These are phyloP conservation scores for Carex littledalei DNA, from an alignment of 176 grass and related monocot genomes.

Conservation along the genomic window DNA sequence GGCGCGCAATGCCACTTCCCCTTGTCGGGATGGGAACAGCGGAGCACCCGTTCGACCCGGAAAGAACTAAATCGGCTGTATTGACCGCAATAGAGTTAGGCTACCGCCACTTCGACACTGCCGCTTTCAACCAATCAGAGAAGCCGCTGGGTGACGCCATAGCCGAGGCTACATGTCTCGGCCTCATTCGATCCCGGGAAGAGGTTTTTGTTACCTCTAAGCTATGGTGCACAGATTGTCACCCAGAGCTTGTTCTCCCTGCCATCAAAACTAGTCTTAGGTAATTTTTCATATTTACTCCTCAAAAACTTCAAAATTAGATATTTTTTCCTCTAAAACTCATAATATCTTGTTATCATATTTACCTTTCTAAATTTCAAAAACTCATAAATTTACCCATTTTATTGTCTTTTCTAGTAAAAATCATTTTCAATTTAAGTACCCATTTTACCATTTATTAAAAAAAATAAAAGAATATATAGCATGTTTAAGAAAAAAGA, in stretches of 20 bases:
- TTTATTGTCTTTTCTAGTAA: too few relatives aligned
- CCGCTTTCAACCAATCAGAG: conserved; percentile 20
- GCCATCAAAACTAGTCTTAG: background rate
- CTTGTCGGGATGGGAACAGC: background rate
- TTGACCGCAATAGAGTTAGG: conserved; percentile 14
- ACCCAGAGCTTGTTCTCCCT: conserved; percentile 15
- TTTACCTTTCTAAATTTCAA: too few relatives aligned
- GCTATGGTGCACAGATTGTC: conserved; percentile 22
- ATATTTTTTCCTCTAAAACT: too few relatives aligned
- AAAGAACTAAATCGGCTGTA: background rate
- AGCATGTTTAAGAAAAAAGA: too few relatives aligned
- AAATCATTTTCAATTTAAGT: too few relatives aligned
- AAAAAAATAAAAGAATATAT: too few relatives aligned
- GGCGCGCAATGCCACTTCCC: background rate
- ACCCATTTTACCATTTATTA: too few relatives aligned
- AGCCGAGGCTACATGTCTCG: background rate
- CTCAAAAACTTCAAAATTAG: too few relatives aligned
- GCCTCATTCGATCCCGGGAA: background rate
- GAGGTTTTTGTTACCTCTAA: conserved; percentile 28
- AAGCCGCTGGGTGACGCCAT: conserved; percentile 14
- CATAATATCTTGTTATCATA: too few relatives aligned
- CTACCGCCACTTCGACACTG: conserved; percentile 32
- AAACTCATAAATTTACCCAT: too few relatives aligned
- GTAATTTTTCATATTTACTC: background rate
- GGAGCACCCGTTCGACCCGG: background rate